Evolutionary conservation across 2,329 filamentous ascomycete genomes (phyloP), one percentile per base, ranked within the genome.

Genomic region (Xylariaceae sp.): DNA sequence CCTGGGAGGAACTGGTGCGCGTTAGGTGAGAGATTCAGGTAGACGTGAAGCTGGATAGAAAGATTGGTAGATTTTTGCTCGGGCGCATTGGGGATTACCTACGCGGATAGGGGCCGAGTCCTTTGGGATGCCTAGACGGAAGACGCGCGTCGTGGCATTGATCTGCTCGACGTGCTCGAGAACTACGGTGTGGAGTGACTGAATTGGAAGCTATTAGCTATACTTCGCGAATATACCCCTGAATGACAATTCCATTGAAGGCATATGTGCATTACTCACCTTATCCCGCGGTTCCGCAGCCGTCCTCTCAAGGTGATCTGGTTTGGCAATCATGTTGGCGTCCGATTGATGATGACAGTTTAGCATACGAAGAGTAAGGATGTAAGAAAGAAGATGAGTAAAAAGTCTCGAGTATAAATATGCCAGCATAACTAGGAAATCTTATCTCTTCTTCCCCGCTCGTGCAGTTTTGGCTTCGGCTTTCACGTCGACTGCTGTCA

Each of bases 221-320:
- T 30, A 5, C 23, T 2, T 30, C 23, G 5, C 23, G 1, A 30
- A 30, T 30, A 30, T 30, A 30, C 23, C 23, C 23, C 23, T 30
- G 23, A 30, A 30, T 30, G 23, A 5, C 23, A 30, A 30, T 30
- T 30, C 23, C 23, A 30, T 30, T 9, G 1, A 49, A 49, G 17
- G 4, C 11, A 11, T 30, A 10, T 50, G 35, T 11, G 23, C 3
- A 48, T 39, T 11, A n/a, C 66, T 56, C 68, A 82, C 82, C 61
- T 82, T 76, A 59, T 88, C 84, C 59, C 91, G 85, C 48, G 88
- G 89, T 70, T 94, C 88, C 45, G 81, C 74, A 2, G 88, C 87
- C 9, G 91, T 95, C 56, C 90, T 82, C 65, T 91, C 83, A 60
- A 88, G 77, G 69, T 94, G 90, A 61, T 73, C 74, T 23, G 69